Conservation (phyloP, 1,284 basidiomycete genomes). For the Moesziomyces sp. region DNA sequence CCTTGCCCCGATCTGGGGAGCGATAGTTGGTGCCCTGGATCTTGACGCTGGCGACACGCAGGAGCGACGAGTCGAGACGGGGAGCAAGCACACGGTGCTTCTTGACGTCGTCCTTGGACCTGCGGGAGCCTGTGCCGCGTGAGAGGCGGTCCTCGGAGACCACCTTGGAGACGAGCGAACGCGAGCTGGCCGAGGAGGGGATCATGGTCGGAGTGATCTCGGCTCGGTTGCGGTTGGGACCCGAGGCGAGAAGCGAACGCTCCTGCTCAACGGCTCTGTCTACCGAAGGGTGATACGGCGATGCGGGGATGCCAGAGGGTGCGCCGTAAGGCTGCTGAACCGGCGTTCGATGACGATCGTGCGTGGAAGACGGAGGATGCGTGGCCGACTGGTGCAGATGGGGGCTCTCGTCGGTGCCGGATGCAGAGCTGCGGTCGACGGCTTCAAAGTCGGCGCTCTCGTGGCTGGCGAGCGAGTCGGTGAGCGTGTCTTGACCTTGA, state of each 20-base stretch:
- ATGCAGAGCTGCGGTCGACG: conserved; percentile 46
- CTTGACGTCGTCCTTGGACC: conserved; percentile 29
- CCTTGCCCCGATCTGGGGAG: conserved; percentile 85
- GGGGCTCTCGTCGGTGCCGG: conserved; percentile 35
- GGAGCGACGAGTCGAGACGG: conserved; percentile 56
- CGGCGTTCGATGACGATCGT: conserved; percentile 19
- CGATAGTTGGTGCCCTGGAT: conserved; percentile 76
- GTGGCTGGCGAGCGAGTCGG: conserved; percentile 24
- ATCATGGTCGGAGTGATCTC: conserved; percentile 38
- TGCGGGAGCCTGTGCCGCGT: conserved; percentile 22
- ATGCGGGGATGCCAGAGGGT: conserved; percentile 20
- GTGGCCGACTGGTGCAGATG: conserved; percentile 6
- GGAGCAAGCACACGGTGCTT: conserved; percentile 35
- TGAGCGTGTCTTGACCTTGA: conserved; percentile 14
- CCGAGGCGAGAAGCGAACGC: conserved; percentile 40
- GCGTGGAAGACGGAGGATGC: conserved; percentile 7
- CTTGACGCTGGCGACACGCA: conserved; percentile 55
- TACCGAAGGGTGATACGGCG: conserved; percentile 16
- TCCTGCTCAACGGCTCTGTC: conserved; percentile 35
- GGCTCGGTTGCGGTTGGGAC: conserved; percentile 40
- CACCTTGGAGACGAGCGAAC: conserved; percentile 34
- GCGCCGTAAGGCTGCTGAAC: conserved; percentile 19
- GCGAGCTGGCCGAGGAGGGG: conserved; percentile 41
- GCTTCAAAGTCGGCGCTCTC: conserved; percentile 48
- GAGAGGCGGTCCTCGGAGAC: conserved; percentile 27